These are phyloP conservation scores for Magnaporthiopsis rhizophila DNA, from an alignment of 2,329 filamentous ascomycete species.

Conservation along the genomic window DNA sequence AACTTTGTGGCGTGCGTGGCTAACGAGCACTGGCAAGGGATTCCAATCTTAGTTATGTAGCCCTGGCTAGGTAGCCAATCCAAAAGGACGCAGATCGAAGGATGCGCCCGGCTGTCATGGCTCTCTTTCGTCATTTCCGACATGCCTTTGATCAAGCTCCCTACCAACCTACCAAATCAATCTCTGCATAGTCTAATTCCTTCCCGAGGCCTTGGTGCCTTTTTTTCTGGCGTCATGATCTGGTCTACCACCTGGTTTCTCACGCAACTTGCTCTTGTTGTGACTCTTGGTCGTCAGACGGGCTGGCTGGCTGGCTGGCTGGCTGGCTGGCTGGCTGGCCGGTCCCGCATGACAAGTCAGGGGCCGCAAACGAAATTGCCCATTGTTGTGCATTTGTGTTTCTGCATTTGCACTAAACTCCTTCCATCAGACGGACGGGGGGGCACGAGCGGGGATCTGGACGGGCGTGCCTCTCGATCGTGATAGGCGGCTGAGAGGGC, in stretches of 20 bases:
- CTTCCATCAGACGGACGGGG: too few relatives aligned
- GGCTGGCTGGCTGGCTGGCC: too few relatives aligned
- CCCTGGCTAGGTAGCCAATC: neutral
- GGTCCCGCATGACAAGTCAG: neutral
- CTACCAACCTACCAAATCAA: neutral
- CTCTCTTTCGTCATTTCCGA: neutral
- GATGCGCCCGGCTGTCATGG: neutral
- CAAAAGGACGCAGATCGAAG: neutral
- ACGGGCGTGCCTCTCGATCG: neutral
- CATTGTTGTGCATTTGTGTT: neutral
- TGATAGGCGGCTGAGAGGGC: neutral
- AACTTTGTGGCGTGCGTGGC: neutral
- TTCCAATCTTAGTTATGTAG: neutral
- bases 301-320: too few relatives aligned
- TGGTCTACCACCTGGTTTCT: neutral
- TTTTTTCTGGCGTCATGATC: neutral
- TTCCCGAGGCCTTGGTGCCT: neutral
- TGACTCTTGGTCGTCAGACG: neutral
- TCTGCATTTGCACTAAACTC: neutral
- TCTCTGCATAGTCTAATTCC: neutral
- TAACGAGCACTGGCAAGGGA: neutral
- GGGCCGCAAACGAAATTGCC: neutral
- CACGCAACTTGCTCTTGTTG: neutral
- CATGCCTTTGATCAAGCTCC: neutral
- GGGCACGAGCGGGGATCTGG: neutral